A percentile compares a stretch with the other conserved stretches of the same genome.
Evolutionary conservation across 371 early-diverging fungal species (phyloP).

Genomic region (Umbelopsis sp.): DNA sequence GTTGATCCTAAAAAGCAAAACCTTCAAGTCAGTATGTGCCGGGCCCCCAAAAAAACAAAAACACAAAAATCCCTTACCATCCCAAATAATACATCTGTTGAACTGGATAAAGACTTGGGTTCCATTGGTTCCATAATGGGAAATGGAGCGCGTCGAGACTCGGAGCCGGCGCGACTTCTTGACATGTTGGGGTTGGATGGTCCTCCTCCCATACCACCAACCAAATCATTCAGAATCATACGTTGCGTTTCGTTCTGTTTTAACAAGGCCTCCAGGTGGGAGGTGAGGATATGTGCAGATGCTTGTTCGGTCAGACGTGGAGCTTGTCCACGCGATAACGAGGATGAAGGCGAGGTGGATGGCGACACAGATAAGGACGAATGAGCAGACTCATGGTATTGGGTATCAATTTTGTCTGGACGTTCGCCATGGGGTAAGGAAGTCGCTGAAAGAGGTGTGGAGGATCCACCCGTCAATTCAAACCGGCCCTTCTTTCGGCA

Average conservation of each 20-base stretch:
- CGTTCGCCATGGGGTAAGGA: neutral
- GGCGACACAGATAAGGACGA: slow-evolving; percentile 29
- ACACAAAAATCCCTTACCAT: neutral
- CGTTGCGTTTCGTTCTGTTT: slow-evolving; percentile 42
- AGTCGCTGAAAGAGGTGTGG: neutral
- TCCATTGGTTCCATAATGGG: slow-evolving; percentile 8
- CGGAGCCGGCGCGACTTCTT: neutral
- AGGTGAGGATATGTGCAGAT: slow-evolving; percentile 23
- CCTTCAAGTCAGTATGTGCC: neutral
- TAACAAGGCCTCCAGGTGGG: slow-evolving; percentile 40
- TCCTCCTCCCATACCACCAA: slow-evolving; percentile 18
- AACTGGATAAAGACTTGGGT: neutral
- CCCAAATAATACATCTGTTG: neutral
- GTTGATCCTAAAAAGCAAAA: slow-evolving; percentile 24
- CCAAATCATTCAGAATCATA: slow-evolving; percentile 37
- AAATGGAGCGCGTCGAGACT: neutral
- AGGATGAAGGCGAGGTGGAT: slow-evolving; percentile 31
- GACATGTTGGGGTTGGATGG: neutral
- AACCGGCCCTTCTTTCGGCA: slow-evolving; percentile 50
- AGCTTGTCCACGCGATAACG: slow-evolving; percentile 37
- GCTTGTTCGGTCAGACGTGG: slow-evolving; percentile 20
- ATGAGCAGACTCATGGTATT: slow-evolving; percentile 16
- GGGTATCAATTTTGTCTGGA: slow-evolving; percentile 15
- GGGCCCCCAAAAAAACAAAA: too few species aligned
- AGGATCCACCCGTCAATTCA: slow-evolving; percentile 38